Evolutionary conservation across 768 basidiomycete species (phyloP), one percentile per base, ranked within the genome.

Genomic region (Ephemerocybe angulata): DNA sequence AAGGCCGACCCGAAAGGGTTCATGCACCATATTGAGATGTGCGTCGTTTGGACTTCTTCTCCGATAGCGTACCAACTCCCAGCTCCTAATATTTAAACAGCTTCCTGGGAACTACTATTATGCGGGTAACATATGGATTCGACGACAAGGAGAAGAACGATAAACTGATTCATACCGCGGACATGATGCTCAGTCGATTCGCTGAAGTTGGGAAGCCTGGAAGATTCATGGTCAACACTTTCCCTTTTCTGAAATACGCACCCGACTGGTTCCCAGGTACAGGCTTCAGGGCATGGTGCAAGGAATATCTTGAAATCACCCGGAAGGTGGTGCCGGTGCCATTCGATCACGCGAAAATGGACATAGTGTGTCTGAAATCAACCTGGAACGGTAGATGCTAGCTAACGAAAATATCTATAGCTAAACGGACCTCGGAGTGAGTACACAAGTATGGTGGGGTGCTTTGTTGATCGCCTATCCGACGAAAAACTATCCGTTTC

Each of bases 191-290:
- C n/a, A n/a, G 21, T 17, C 38, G 38, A 8, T 8, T 41, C 38
- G 17, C 15, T 5, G 24, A 61, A 58, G 55, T 66, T 11, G 55
- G 55, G 46, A 3, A 63, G 60, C 25, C 69, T 63, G 19, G 64
- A 38, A 4, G 15, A 19, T 52, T 47, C 51, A 22, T 60, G 5
- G 50, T 57, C 40, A 29, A 60, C 48, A 7, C 54, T 19, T 35
- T 59, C 33, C 62, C 61, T 0, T 27, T 57, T 7, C 46, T 74
- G 25, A 63, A 60, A 11, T 63, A 73, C 51, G 54, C 71, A 15
- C 74, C 74, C 0, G 43, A 54, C 1, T 75, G 73, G 73, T 42
- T 74, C 31, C 72, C 73, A 8, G 70, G 72, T 22, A 69, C 68
- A 4, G 64, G 62, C 3, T 73, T 69, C 60, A 63, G 67, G 55